Evolutionary conservation across 1,139 yeast species (phyloP).

Genomic region (Candida sp.): DNA sequence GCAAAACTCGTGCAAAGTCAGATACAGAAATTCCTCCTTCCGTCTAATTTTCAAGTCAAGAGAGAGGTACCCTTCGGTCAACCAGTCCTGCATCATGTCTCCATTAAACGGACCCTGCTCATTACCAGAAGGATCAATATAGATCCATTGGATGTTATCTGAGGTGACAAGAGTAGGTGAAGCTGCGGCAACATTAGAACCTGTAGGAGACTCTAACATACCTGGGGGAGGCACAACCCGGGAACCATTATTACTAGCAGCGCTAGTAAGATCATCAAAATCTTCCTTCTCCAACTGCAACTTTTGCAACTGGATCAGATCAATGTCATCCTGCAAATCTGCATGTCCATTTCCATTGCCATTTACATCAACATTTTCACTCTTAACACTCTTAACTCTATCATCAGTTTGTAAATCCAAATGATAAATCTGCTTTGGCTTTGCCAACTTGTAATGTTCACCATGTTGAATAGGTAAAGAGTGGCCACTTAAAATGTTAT

Average conservation of each 20-base stretch:
- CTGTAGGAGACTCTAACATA: constrained; percentile 4
- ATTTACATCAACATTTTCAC: not conserved
- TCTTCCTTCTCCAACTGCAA: not conserved
- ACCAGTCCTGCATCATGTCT: constrained; percentile 77
- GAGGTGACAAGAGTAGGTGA: constrained; percentile 17
- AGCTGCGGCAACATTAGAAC: not conserved
- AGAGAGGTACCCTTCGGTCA: constrained; percentile 56
- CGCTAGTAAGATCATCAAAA: not conserved
- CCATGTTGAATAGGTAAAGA: constrained; percentile 22
- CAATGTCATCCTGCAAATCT: not conserved
- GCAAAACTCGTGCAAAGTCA: constrained; percentile 44
- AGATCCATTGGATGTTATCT: constrained; percentile 60
- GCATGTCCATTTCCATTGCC: not conserved
- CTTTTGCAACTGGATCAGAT: not conserved
- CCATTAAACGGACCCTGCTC: constrained; percentile 85
- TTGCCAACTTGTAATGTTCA: constrained; percentile 27
- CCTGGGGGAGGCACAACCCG: constrained; percentile 17
- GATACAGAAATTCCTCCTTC: constrained; percentile 38
- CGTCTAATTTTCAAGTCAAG: constrained; percentile 58
- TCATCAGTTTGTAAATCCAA: constrained; percentile 22
- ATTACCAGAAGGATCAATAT: constrained; percentile 65
- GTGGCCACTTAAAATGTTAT: constrained; percentile 21
- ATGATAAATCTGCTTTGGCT: constrained; percentile 36
- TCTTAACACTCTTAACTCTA: not conserved
- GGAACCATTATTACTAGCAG: not conserved